These are phyloP conservation scores for Nicotiana obtusifolia DNA, from an alignment of 257 asterid genomes.

Conservation along the genomic window DNA sequence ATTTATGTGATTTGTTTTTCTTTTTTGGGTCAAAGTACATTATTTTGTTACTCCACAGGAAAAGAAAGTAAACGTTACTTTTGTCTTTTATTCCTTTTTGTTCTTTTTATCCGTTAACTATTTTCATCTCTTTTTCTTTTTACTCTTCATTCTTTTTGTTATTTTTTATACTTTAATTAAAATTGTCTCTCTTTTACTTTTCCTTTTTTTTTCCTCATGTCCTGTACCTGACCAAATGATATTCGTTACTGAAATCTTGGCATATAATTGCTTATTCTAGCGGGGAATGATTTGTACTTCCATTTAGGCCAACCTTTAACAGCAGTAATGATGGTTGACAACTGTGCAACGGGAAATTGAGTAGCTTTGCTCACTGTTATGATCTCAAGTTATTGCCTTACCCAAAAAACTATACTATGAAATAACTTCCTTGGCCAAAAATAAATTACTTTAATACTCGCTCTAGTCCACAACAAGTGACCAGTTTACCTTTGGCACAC, in stretches of 20 bases:
- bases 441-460: neutral
- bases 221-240: neutral
- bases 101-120: too few species aligned
- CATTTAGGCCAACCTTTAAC: neutral
- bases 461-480: too few species aligned
- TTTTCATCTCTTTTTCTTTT: neutral
- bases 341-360: neutral
- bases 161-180: conserved; percentile 17
- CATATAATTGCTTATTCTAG: neutral
- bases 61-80: conserved; percentile 29
- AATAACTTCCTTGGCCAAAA: neutral
- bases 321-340: neutral
- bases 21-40: conserved; percentile 6
- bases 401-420: too few species aligned
- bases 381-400: neutral
- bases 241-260: neutral
- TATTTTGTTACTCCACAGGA: conserved; percentile 8
- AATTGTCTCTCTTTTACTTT: neutral
- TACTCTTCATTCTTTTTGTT: neutral
- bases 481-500: too few species aligned
- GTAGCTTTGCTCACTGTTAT: neutral
- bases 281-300: neutral
- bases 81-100: conserved; percentile 25
- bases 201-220: neutral
- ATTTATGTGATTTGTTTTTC: conserved; percentile 13